phyloP scores from a whole-genome alignment of 2,329 filamentous ascomycete species.

The Colletotrichum spaethianum region DNA sequence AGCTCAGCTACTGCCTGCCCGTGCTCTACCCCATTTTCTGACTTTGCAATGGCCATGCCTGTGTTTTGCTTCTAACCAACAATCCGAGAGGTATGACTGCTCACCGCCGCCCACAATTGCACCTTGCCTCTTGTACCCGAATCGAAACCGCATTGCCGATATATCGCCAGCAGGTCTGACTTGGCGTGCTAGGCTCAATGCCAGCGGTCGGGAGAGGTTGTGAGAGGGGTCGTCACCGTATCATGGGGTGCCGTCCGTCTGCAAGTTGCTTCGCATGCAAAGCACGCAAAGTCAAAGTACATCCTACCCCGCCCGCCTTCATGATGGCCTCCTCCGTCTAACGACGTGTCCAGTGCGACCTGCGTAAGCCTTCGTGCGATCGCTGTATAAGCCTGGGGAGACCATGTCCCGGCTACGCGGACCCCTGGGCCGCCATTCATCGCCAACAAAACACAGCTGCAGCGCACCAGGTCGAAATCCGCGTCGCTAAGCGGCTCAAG shows the following conservation, averaged over 20 bases:
- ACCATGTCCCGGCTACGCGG: slow-evolving; percentile 57
- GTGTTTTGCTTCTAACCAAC: neutral
- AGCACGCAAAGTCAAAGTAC: slow-evolving; percentile 32
- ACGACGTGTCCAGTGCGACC: slow-evolving; percentile 53
- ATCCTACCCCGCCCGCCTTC: neutral
- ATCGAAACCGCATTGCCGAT: no score
- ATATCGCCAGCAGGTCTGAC: neutral
- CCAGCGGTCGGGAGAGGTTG: neutral
- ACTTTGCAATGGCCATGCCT: neutral
- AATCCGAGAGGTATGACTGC: neutral
- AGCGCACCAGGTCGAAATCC: slow-evolving; percentile 18
- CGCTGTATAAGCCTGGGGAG: slow-evolving; percentile 57
- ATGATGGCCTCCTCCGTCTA: neutral
- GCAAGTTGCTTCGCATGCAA: slow-evolving; percentile 36
- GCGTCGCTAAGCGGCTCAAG: slow-evolving; percentile 31
- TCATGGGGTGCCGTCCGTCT: slow-evolving; percentile 24
- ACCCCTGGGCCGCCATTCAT: slow-evolving; percentile 54
- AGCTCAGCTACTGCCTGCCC: neutral
- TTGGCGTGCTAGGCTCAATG: neutral
- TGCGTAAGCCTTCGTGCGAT: slow-evolving; percentile 54
- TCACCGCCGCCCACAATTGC: neutral
- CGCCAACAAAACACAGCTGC: slow-evolving; percentile 34
- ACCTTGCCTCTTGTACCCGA: no score
- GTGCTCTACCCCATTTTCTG: neutral
- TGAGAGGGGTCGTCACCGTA: slow-evolving; percentile 21